These are phyloP conservation scores for Cercospora zeae-maydis DNA, from an alignment of 2,329 filamentous ascomycete genomes.

Conservation along the genomic window DNA sequence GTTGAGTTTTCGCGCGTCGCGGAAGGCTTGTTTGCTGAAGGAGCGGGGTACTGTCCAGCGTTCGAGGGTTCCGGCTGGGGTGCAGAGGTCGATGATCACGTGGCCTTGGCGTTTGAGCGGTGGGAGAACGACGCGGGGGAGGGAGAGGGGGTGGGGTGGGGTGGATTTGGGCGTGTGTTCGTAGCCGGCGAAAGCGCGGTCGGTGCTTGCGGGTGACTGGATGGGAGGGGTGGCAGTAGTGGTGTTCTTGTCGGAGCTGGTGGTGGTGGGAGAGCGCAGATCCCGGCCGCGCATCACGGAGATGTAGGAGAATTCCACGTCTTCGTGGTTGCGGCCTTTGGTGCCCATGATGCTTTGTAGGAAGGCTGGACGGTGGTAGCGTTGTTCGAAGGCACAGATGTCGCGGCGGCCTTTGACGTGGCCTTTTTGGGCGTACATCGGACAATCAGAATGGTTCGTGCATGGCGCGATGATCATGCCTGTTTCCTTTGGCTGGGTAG, in stretches of 20 bases:
- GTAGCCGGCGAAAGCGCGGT: conserved; percentile 69
- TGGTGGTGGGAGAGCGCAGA: conserved; percentile 39
- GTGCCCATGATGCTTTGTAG: conserved; percentile 71
- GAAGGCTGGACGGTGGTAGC: conserved; percentile 79
- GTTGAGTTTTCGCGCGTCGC: conserved; percentile 80
- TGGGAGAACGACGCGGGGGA: conserved; percentile 74
- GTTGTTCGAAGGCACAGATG: conserved; percentile 85
- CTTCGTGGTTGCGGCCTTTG: conserved; percentile 75
- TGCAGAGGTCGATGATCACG: conserved; percentile 87
- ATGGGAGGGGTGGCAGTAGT: not conserved
- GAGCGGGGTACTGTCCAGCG: conserved; percentile 88
- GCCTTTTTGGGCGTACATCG: conserved; percentile 75
- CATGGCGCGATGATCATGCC: conserved; percentile 66
- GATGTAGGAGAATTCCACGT: conserved; percentile 86
- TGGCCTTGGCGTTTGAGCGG: conserved; percentile 87
- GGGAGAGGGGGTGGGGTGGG: conserved; percentile 53
- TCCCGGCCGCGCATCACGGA: conserved; percentile 75
- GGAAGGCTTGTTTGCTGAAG: conserved; percentile 77
- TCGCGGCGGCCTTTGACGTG: conserved; percentile 73
- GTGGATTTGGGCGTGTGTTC: conserved; percentile 42
- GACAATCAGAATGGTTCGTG: conserved; percentile 83
- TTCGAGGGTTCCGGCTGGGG: conserved; percentile 77
- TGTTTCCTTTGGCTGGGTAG: conserved; percentile 46
- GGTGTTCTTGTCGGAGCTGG: conserved; percentile 9
- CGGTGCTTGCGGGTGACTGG: conserved; percentile 57